These are phyloP conservation scores for Cercospora sp. DNA, from an alignment of 2,329 filamentous ascomycete species.

Conservation along the genomic window DNA sequence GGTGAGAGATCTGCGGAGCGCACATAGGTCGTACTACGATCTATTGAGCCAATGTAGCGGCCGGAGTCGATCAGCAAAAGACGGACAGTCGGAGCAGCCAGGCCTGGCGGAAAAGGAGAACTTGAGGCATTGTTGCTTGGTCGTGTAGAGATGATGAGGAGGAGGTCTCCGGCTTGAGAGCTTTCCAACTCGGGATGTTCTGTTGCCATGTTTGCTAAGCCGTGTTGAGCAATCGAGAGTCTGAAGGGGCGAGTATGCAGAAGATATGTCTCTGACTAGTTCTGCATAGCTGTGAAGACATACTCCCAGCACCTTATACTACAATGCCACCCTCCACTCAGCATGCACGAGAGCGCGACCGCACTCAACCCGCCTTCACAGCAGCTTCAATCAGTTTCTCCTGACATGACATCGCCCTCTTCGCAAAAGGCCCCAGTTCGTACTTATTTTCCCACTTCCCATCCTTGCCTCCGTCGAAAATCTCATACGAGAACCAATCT, in stretches of 20 bases:
- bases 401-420: slow-evolving; percentile 36
- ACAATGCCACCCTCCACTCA: neutral
- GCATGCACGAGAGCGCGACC: neutral
- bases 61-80: slow-evolving; percentile 7
- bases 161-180: neutral
- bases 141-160: neutral
- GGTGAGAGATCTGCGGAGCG: neutral
- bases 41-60: neutral
- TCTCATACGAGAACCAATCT: slow-evolving; percentile 68
- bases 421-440: slow-evolving; percentile 45
- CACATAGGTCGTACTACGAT: neutral
- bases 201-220: neutral
- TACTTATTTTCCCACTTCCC: slow-evolving; percentile 55
- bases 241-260: neutral
- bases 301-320: neutral
- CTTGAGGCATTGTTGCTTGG: neutral
- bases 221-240: neutral
- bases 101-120: neutral
- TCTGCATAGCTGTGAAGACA: neutral
- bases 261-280: neutral
- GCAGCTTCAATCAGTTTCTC: slow-evolving; percentile 43
- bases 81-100: neutral
- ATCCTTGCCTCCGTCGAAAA: slow-evolving; percentile 63
- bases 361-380: slow-evolving; percentile 1
- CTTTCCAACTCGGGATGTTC: neutral